Conservation (phyloP, 1,284 basidiomycete genomes). For the Rhodotorula sp. region DNA sequence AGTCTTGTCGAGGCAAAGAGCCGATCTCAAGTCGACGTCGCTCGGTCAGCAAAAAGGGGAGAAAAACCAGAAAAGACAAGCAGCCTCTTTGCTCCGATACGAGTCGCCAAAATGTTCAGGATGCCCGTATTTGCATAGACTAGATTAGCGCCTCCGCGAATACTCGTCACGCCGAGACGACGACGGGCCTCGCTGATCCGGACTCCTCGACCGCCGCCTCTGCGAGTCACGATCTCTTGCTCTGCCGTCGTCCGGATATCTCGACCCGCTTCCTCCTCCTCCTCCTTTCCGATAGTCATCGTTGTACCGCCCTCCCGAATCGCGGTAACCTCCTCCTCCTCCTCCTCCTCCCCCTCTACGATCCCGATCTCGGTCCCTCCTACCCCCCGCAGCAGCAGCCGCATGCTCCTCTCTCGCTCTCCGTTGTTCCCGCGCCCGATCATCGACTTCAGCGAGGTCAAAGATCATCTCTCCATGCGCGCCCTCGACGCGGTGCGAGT, state of each 20-base stretch:
- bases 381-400: neutral
- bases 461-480: slow-evolving; percentile 41
- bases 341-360: slow-evolving; percentile 7
- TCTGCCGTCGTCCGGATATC: neutral
- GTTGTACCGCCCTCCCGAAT: neutral
- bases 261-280: neutral
- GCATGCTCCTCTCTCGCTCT: neutral
- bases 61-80: too few relatives aligned
- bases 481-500: slow-evolving; percentile 10
- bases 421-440: slow-evolving; percentile 4
- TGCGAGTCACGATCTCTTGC: neutral
- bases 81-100: too few relatives aligned
- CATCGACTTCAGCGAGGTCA: slow-evolving; percentile 38
- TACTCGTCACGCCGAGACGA: neutral
- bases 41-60: neutral
- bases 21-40: neutral
- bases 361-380: slow-evolving; percentile 5
- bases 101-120: too few relatives aligned
- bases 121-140: neutral
- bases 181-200: neutral
- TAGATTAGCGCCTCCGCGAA: neutral
- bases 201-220: neutral
- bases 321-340: neutral
- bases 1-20: neutral
- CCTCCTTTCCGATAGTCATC: neutral